These are phyloP conservation scores for Lolium rigidum DNA, from an alignment of 176 grass and related monocot species.

Conservation along the genomic window DNA sequence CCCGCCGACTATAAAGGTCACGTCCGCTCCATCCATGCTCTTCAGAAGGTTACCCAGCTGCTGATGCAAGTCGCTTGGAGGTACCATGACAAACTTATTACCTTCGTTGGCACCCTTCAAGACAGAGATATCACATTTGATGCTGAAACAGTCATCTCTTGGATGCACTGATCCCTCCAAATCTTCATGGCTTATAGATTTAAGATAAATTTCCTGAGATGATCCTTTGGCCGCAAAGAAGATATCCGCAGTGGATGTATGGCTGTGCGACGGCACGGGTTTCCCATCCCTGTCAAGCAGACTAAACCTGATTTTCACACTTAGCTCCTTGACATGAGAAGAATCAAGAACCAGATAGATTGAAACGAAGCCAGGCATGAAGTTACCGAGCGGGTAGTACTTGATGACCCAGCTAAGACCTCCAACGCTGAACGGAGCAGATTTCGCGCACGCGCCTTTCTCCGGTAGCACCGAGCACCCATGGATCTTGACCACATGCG, in stretches of 20 bases:
- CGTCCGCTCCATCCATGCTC: not conserved
- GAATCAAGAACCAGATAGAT: not conserved
- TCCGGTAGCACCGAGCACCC: not conserved
- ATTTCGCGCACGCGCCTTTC: not conserved
- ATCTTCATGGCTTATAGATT: not conserved
- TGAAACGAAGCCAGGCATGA: not conserved
- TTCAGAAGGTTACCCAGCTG: not conserved
- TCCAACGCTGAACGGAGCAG: not conserved
- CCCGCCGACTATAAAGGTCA: not conserved
- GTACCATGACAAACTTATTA: constrained; percentile 10
- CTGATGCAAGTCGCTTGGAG: not conserved
- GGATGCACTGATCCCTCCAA: not conserved
- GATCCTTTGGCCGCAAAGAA: not conserved
- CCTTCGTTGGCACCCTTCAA: not conserved
- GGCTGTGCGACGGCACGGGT: not conserved
- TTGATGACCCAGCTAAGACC: not conserved
- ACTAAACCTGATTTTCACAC: not conserved
- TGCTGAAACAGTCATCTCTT: not conserved
- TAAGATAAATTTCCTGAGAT: not conserved
- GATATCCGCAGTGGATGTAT: not conserved
- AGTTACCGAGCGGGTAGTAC: not conserved
- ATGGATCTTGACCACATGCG: not conserved
- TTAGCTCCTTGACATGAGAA: not conserved
- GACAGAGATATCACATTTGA: not conserved
- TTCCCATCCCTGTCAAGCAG: not conserved